A percentile compares a stretch with the other conserved stretches of the same genome.
Conservation (phyloP, 2,329 filamentous ascomycete genomes). For the Colletotrichum truncatum region DNA sequence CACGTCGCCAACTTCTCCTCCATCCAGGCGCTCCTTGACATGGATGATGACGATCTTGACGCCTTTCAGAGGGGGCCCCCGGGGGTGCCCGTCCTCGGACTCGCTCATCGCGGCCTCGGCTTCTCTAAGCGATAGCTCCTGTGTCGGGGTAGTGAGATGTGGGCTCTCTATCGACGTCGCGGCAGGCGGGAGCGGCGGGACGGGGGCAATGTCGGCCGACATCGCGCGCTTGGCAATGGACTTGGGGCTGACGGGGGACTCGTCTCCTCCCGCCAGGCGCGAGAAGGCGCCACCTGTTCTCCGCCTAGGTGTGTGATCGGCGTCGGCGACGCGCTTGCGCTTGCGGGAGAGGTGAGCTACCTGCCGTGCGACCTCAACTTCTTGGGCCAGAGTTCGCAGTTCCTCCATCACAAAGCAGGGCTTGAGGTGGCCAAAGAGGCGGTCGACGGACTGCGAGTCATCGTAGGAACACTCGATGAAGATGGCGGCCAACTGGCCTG, state of each 20-base stretch:
- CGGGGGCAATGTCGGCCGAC: constrained; percentile 46
- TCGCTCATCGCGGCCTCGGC: constrained; percentile 36
- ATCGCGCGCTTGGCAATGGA: constrained; percentile 41
- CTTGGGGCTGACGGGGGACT: constrained; percentile 63
- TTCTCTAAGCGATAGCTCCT: constrained; percentile 53
- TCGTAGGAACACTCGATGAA: constrained; percentile 98
- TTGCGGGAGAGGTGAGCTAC: constrained; percentile 59
- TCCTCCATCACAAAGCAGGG: constrained; percentile 86
- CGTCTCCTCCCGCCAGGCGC: constrained; percentile 36
- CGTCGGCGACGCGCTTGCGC: constrained; percentile 65
- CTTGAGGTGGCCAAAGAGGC: constrained; percentile 88
- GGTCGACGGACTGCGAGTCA: constrained; percentile 78
- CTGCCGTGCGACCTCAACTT: constrained; percentile 67
- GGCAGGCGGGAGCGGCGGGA: constrained; percentile 54
- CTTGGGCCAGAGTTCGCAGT: constrained; percentile 73
- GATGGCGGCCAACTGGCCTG: constrained; percentile 78
- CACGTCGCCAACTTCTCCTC: constrained; percentile 66
- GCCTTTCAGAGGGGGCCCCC: constrained; percentile 67
- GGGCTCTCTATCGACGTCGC: constrained; percentile 42
- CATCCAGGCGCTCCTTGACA: constrained; percentile 89
- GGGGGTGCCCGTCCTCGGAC: constrained; percentile 15
- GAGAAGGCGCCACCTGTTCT: constrained; percentile 26
- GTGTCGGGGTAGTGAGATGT: constrained; percentile 57
- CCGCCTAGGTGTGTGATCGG: constrained; percentile 38
- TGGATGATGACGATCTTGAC: constrained; percentile 90